A percentile compares a stretch with the other conserved stretches of the same genome.
phyloP scores from a whole-genome alignment of 106 monocot genomes.

The Iris macrosiphon region DNA sequence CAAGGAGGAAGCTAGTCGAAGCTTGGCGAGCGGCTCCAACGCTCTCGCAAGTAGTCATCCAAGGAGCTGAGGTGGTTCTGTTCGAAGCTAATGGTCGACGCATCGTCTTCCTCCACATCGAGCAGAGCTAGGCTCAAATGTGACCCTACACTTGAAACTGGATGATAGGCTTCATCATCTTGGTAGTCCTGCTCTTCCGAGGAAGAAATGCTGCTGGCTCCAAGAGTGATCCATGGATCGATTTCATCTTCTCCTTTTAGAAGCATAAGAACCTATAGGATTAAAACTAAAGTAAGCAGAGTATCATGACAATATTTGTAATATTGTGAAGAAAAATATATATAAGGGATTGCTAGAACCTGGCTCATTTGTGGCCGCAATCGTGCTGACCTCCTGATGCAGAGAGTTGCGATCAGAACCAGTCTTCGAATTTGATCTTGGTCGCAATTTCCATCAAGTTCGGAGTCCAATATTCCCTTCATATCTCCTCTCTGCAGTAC shows the following conservation, averaged over 20 bases:
- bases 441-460: constrained; percentile 38
- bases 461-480: constrained; percentile 50
- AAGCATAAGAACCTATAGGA: constrained; percentile 46
- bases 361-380: constrained; percentile 68
- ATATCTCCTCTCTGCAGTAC: constrained; percentile 54
- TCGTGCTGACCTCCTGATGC: constrained; percentile 57
- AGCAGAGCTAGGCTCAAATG: constrained; percentile 70
- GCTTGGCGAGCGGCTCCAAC: constrained; percentile 77
- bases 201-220: background rate
- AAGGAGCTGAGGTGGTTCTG: constrained; percentile 34
- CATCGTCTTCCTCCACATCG: constrained; percentile 66
- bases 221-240: constrained; percentile 23
- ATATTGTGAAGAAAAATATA: background rate
- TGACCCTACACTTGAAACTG: constrained; percentile 46
- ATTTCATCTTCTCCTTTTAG: constrained; percentile 41
- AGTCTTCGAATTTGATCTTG: constrained; percentile 54
- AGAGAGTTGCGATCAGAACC: constrained; percentile 57
- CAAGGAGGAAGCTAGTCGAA: constrained; percentile 35
- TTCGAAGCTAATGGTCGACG: constrained; percentile 53
- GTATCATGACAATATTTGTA: too few relatives aligned
- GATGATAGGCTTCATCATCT: constrained; percentile 66
- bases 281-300: background rate
- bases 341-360: constrained; percentile 9
- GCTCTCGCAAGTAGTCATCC: constrained; percentile 61
- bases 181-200: constrained; percentile 21